Base-by-base conservation (phyloP, 2,329 filamentous ascomycete genomes). In the Aureobasidium pullulans region DNA sequence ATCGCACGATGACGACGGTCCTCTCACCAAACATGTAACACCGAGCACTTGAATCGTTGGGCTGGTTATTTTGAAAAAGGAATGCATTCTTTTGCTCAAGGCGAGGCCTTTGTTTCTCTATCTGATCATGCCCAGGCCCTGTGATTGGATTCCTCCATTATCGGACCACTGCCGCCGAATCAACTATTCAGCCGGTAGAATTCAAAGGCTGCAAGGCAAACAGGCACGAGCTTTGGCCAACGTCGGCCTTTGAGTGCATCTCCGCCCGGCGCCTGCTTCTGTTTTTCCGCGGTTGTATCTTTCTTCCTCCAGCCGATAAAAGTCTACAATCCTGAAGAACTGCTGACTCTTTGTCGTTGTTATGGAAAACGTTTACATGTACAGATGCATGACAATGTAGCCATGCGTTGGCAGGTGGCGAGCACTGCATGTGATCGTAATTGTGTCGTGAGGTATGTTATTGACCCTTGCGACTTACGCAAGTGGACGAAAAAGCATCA, bases 1-100 rank as follows among this genome's bases (percentile, higher is more conserved):
- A 56, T 56, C 52, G 52, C 40, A 29, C 29, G 31, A 56, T 56
- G 52, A 56, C 52, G 52, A 44, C 13, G 28, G 13, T 36, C 19
- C 47, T 37, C 32, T 16, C 28, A 32, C 34, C 10, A n/a, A 32
- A 37, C 29, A 50, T n/a, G 48, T 50, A 36, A 34, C 48, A 40
- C 23, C 32, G 48, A 16, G 39, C 48, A 39, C 19, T 19, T 29
- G 36, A 40, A 16, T 11, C 19, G 28, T 40, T 52, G 36, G 34
- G 29, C 36, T 23, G 23, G 23, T 23, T 23, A 29, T 4, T 39
- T 15, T 39, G 9, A 11, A 16, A 13, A 39, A 16, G 15, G 19
- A 40, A 29, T 52, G 48, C 19, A 39, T 52, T 29, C 7, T 36
- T 52, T 40, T 4, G 23, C 4, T 34, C 31, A 34, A 52, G 36